phyloP scores from a whole-genome alignment of 352 stramenopile species.

The Hyphochytrium catenoides region DNA sequence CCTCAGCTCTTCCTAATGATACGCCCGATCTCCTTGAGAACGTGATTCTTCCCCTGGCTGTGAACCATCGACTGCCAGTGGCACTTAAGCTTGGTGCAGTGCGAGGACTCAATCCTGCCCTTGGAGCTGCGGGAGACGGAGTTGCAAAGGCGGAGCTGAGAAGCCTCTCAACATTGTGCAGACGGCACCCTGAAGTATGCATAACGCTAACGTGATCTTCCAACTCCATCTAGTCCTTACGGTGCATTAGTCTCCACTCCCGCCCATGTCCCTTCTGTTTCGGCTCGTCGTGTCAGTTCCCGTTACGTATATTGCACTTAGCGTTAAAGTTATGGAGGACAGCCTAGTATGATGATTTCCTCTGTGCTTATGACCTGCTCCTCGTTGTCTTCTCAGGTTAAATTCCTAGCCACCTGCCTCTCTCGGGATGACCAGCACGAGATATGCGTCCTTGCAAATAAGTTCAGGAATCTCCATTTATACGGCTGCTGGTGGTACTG shows the following conservation, averaged over 20 bases:
- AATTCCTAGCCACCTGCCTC: constrained; percentile 84
- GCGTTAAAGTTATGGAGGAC: too few relatives aligned
- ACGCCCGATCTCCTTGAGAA: constrained; percentile 46
- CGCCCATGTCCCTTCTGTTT: too few relatives aligned
- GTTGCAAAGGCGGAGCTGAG: constrained; percentile 65
- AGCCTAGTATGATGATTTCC: too few relatives aligned
- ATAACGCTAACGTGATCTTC: too few relatives aligned
- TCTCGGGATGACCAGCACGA: constrained; percentile 80
- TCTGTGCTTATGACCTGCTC: too few relatives aligned
- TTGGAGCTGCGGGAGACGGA: constrained; percentile 59
- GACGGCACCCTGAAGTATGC: constrained; percentile 36
- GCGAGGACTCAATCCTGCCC: constrained; percentile 50
- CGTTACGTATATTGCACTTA: too few relatives aligned
- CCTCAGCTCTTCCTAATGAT: too few relatives aligned
- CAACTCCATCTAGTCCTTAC: too few relatives aligned
- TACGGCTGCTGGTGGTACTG: constrained; percentile 88
- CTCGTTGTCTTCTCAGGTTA: too few relatives aligned
- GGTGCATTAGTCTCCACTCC: too few relatives aligned
- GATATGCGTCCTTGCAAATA: constrained; percentile 71
- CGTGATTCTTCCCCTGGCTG: constrained; percentile 64
- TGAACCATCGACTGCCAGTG: constrained; percentile 61
- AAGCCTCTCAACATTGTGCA: constrained; percentile 57
- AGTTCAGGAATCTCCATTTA: constrained; percentile 79
- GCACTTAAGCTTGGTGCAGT: constrained; percentile 80
- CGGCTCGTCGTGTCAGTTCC: too few relatives aligned